These are phyloP conservation scores for Mychonastes homosphaera DNA, from an alignment of 139 green algal genomes.

Conservation along the genomic window DNA sequence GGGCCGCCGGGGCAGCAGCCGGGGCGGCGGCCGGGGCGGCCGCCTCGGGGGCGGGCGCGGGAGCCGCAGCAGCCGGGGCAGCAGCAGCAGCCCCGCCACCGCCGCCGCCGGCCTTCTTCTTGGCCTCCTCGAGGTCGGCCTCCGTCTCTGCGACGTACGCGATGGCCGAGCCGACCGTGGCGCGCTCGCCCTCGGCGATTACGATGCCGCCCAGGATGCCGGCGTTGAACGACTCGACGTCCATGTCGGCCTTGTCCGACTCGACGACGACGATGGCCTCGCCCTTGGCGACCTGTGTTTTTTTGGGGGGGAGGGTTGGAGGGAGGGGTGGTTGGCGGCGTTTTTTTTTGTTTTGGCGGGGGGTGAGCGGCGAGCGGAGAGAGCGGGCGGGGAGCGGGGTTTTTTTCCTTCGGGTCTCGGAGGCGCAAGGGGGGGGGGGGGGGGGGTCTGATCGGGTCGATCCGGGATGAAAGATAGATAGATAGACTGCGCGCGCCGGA, in stretches of 20 bases:
- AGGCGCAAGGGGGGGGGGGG: too few species aligned
- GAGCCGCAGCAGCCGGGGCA: neutral
- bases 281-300: conserved; percentile 13
- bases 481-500: too few species aligned
- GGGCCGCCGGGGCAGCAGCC: conserved; percentile 15
- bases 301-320: neutral
- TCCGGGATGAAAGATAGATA: too few species aligned
- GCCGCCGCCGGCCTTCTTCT: conserved; percentile 60
- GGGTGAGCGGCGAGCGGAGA: too few species aligned
- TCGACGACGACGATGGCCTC: conserved; percentile 94
- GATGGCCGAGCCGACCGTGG: conserved; percentile 84
- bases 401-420: too few species aligned
- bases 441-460: too few species aligned
- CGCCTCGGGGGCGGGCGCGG: conserved; percentile 14
- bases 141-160: conserved; percentile 91
- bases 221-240: conserved; percentile 92
- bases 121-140: conserved; percentile 84
- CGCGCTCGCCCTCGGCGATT: conserved; percentile 70
- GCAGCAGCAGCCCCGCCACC: conserved; percentile 11
- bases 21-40: conserved; percentile 22
- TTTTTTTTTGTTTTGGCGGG: too few species aligned
- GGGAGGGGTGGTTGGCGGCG: too few species aligned
- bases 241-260: conserved; percentile 99
- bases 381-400: too few species aligned
- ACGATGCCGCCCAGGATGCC: conserved; percentile 82